Conservation (phyloP, 2,329 filamentous ascomycete species). For the Penicillium psychrosexuale region DNA sequence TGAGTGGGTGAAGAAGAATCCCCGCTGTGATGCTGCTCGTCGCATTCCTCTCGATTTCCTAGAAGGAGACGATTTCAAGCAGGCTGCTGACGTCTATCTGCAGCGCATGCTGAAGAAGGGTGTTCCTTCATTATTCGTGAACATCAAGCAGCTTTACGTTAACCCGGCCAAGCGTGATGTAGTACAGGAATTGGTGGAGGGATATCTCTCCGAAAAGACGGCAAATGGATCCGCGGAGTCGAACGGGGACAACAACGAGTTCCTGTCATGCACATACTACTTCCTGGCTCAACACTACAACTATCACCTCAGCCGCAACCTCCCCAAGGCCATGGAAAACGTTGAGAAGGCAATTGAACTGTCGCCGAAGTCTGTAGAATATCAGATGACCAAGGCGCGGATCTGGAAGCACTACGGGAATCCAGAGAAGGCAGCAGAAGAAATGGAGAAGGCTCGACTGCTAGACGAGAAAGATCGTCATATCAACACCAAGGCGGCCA, state of each 20-base stretch:
- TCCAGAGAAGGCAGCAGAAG: slow-evolving; percentile 71
- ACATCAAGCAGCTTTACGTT: slow-evolving; percentile 87
- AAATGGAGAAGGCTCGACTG: slow-evolving; percentile 82
- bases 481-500: slow-evolving; percentile 97
- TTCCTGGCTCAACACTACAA: slow-evolving; percentile 98
- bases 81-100: slow-evolving; percentile 75
- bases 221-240: slow-evolving; percentile 51
- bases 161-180: slow-evolving; percentile 73
- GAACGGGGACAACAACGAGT: slow-evolving; percentile 56
- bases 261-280: slow-evolving; percentile 78
- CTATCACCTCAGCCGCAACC: slow-evolving; percentile 80
- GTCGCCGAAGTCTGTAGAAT: slow-evolving; percentile 79
- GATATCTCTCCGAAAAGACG: slow-evolving; percentile 62
- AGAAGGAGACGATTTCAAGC: slow-evolving; percentile 73
- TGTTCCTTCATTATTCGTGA: slow-evolving; percentile 93
- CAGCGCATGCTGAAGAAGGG: slow-evolving; percentile 84
- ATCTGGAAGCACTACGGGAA: slow-evolving; percentile 91
- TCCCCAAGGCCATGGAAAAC: slow-evolving; percentile 75
- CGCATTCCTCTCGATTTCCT: slow-evolving; percentile 89
- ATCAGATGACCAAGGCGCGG: slow-evolving; percentile 90
- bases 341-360: slow-evolving; percentile 80
- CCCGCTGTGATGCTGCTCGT: slow-evolving; percentile 78
- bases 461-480: slow-evolving; percentile 90
- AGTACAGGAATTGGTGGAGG: slow-evolving; percentile 71
- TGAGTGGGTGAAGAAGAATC: slow-evolving; percentile 75